Evolutionary conservation across 495 filamentous ascomycete species (phyloP), one percentile per base, ranked within the genome.

Genomic region (Hyphodiscus hymeniophilus): DNA sequence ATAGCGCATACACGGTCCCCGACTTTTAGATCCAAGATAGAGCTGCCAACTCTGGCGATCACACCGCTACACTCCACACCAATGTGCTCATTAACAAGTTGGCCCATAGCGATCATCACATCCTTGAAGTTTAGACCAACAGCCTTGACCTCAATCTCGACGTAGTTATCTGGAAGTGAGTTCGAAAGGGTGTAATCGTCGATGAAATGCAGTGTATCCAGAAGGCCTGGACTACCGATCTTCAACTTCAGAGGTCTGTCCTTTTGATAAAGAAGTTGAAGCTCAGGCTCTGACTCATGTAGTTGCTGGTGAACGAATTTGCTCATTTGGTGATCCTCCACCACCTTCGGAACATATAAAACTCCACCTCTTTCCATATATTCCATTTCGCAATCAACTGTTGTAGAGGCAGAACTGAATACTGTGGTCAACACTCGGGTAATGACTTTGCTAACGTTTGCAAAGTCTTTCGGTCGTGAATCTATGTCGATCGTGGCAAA

Each of bases 81-180:
- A 6, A 62, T 50, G 20, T 51, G 45, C 10, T 48, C 38, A 30
- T 63, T 56, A 18, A 48, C 42, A 7, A 64, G 54, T 28, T 54
- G 49, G 43, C 61, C 63, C 39, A 62, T 24, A 31, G 60, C 51
- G 1, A 59, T 53, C 5, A 58, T 44, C 7, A 68, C 48, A 43
- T 68, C 66, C 11, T 52, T 54, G 52, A 65, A 66, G 43, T 65
- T 67, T 41, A 69, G 36, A 1, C 57, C 62, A 7, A n/a, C 10
- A 11, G 34, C 34, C 34, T 16, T 38, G 2, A 38, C 34, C 7
- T 6, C 7, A 20, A 42, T 22, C 24, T 74, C 69, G n/a, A 75
- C 62, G 42, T 70, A 66, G n/a, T 55, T n/a, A 10, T 58, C 60
- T 2, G 17, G 35, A 18, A 51, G 44, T n/a, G 10, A 23, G 30